Conservation (phyloP, 345 rosid genomes). For the Excoecaria cochinchinensis region DNA sequence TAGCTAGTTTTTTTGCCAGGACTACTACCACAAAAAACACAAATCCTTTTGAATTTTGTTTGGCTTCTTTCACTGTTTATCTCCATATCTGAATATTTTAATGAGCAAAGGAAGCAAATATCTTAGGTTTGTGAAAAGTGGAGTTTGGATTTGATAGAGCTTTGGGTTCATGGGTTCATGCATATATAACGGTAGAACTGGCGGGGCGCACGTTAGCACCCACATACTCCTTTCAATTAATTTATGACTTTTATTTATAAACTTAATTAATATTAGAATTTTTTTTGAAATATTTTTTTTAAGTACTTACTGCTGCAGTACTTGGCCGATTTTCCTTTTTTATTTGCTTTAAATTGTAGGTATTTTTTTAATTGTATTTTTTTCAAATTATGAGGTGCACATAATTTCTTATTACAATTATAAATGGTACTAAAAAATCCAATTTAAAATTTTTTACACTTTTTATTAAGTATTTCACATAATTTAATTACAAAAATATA, state of each 20-base stretch:
- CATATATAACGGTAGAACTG: constrained; percentile 24
- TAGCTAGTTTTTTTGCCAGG: constrained; percentile 34
- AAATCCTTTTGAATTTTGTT: constrained; percentile 32
- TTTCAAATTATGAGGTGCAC: too few relatives aligned
- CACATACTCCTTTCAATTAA: constrained; percentile 6
- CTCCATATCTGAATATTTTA: neutral
- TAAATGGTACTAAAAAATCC: too few relatives aligned
- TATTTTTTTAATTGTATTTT: too few relatives aligned
- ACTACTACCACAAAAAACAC: constrained; percentile 38
- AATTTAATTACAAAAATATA: too few relatives aligned
- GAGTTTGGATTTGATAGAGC: neutral
- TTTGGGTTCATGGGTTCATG: neutral
- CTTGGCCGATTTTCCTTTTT: too few relatives aligned
- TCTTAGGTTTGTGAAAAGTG: neutral
- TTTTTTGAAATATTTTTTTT: too few relatives aligned
- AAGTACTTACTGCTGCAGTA: too few relatives aligned
- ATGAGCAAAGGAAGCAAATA: neutral
- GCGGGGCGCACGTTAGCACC: constrained; percentile 24
- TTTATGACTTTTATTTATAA: neutral
- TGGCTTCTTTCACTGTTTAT: constrained; percentile 15
- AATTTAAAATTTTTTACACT: too few relatives aligned
- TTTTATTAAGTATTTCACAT: too few relatives aligned
- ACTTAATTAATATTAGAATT: neutral
- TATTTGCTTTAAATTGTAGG: too few relatives aligned
- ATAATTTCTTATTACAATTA: too few relatives aligned